Conservation (phyloP, 2,329 filamentous ascomycete species). For the Claviceps arundinis region DNA sequence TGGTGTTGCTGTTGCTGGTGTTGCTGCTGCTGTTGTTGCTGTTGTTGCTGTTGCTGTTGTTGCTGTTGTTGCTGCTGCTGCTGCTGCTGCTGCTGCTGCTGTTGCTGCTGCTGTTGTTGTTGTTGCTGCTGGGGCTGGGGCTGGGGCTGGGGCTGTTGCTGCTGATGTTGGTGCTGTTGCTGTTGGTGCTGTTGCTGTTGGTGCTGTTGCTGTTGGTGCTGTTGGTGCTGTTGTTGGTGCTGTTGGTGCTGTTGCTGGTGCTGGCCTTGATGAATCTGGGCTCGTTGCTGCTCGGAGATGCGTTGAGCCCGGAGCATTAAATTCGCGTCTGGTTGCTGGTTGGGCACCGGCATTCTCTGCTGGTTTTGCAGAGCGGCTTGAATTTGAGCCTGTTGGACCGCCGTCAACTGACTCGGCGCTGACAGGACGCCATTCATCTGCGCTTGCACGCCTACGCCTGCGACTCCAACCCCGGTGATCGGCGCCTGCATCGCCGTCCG, state of each 20-base stretch:
- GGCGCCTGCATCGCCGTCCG: conserved; percentile 42
- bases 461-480: conserved; percentile 34
- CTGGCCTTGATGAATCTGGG: conserved; percentile 32
- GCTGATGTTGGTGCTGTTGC: conserved; percentile 18
- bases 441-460: conserved; percentile 29
- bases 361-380: conserved; percentile 40
- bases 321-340: conserved; percentile 33
- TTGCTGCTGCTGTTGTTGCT: conserved; percentile 29
- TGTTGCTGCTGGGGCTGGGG: conserved; percentile 22
- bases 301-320: conserved; percentile 51
- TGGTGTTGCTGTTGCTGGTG: conserved; percentile 20
- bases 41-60: conserved; percentile 16
- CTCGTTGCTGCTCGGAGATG: conserved; percentile 52
- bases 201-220: conserved; percentile 21
- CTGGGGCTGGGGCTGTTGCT: too few species aligned
- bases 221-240: conserved; percentile 27
- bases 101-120: conserved; percentile 20
- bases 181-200: conserved; percentile 8
- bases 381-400: conserved; percentile 57
- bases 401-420: conserved; percentile 46
- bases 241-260: conserved; percentile 20
- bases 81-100: conserved; percentile 40
- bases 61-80: conserved; percentile 30
- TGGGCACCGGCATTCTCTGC: conserved; percentile 42
- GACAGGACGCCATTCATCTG: conserved; percentile 38